These are phyloP conservation scores for Fusarium redolens DNA, from an alignment of 2,329 filamentous ascomycete genomes.

Conservation along the genomic window DNA sequence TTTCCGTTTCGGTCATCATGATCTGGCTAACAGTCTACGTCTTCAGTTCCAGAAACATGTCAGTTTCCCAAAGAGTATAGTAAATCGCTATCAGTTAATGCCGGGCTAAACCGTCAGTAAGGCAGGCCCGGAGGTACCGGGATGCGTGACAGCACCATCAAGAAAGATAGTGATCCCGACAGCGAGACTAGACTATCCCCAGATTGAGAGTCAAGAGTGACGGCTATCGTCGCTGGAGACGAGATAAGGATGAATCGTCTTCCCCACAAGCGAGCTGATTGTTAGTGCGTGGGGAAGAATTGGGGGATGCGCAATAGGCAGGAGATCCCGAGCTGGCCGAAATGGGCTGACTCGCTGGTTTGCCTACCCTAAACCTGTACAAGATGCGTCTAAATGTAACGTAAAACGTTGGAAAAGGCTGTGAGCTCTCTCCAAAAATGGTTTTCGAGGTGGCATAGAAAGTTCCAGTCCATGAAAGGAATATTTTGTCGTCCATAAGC, in stretches of 20 bases:
- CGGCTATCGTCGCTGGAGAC: conserved; percentile 29
- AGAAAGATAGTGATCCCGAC: conserved; percentile 29
- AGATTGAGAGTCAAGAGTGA: not conserved
- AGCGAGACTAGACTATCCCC: not conserved
- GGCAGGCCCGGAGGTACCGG: not conserved
- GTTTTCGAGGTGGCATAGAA: rapidly evolving
- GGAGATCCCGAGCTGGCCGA: conserved; percentile 18
- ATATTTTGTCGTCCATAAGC: rapidly evolving
- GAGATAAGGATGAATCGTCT: conserved; percentile 6
- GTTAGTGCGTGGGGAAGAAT: not conserved
- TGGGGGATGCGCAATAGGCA: conserved; percentile 6
- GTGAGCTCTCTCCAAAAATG: rapidly evolving
- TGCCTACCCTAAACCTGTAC: not conserved
- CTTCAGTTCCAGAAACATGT: not conserved
- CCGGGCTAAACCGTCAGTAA: conserved; percentile 18
- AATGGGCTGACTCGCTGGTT: not conserved
- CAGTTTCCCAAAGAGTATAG: not conserved
- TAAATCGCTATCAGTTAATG: conserved; percentile 2
- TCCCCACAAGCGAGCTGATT: conserved; percentile 3
- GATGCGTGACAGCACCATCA: not conserved
- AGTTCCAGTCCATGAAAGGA: not conserved
- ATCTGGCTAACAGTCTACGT: not conserved
- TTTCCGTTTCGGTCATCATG: conserved; percentile 2
- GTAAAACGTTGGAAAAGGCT: not conserved
- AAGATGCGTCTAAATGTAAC: rapidly evolving